These are phyloP conservation scores for Arthroderma sp. DNA, from an alignment of 2,329 filamentous ascomycete genomes.

Conservation along the genomic window DNA sequence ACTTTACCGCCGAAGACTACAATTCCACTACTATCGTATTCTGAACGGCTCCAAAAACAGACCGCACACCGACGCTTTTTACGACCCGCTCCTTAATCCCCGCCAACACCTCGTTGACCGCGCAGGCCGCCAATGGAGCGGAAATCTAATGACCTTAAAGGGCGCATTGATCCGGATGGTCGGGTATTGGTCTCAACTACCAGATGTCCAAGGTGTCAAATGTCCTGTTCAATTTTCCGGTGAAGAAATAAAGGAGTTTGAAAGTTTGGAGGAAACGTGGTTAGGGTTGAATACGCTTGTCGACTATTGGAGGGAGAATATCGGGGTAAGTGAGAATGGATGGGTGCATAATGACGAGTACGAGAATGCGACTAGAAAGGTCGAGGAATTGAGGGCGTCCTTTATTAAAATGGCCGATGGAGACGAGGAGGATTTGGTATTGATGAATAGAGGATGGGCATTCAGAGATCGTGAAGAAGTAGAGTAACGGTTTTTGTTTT, in stretches of 20 bases:
- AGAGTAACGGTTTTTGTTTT: neutral
- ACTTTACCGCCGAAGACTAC: conserved; percentile 7
- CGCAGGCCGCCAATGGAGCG: conserved; percentile 8
- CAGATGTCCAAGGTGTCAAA: conserved; percentile 2
- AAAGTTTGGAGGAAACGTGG: conserved; percentile 7
- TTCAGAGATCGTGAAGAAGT: conserved; percentile 9
- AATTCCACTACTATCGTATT: conserved; percentile 6
- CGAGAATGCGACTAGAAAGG: conserved; percentile 5
- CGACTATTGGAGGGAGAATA: conserved; percentile 6
- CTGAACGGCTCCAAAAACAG: conserved; percentile 8
- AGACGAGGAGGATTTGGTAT: conserved; percentile 7
- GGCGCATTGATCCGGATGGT: conserved; percentile 7
- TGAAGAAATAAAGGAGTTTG: conserved; percentile 6
- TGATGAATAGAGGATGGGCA: conserved; percentile 6
- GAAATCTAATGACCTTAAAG: conserved; percentile 5
- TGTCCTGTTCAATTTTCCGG: conserved; percentile 8
- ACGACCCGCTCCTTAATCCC: conserved; percentile 5
- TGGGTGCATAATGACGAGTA: conserved; percentile 9
- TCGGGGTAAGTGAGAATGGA: conserved; percentile 9
- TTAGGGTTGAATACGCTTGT: conserved; percentile 7
- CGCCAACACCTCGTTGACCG: conserved; percentile 6
- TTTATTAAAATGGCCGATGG: conserved; percentile 7
- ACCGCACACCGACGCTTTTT: conserved; percentile 4
- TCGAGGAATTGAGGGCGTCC: conserved; percentile 5
- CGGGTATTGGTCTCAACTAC: conserved; percentile 8